Conservation (phyloP, 1,284 basidiomycete species). For the Porogramme epimiltina region DNA sequence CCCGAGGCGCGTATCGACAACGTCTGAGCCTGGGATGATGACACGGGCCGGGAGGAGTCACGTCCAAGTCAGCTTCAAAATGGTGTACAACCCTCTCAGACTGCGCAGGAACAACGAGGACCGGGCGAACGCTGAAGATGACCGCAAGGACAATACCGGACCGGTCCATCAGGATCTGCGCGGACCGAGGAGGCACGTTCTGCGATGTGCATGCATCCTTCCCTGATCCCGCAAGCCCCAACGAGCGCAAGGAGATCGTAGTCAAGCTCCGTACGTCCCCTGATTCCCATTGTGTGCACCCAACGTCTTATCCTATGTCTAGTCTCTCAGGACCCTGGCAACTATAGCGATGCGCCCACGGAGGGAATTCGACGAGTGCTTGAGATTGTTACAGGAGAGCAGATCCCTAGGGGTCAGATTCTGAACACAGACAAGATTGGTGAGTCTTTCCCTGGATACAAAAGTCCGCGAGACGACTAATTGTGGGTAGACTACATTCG, state of each 20-base stretch:
- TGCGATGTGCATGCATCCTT: constrained; percentile 84
- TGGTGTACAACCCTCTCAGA: no score
- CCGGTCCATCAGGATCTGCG: constrained; percentile 58
- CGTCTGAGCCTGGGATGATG: no score
- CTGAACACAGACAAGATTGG: constrained; percentile 86
- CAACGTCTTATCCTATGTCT: neutral
- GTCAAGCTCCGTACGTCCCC: constrained; percentile 73
- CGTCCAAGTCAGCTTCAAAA: no score
- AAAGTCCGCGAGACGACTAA: neutral
- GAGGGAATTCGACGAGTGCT: constrained; percentile 93
- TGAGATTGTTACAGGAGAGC: constrained; percentile 72
- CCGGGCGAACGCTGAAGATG: no score
- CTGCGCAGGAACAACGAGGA: neutral
- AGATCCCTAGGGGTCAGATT: constrained; percentile 65
- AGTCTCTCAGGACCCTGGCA: constrained; percentile 86
- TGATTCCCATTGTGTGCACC: neutral
- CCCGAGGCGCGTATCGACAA: no score
- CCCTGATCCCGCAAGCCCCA: constrained; percentile 63
- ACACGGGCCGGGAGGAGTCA: no score
- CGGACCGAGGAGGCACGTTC: constrained; percentile 75
- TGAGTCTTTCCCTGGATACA: constrained; percentile 26
- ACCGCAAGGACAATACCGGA: constrained; percentile 46
- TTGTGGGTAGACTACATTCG: constrained; percentile 87
- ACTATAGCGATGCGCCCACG: constrained; percentile 93
- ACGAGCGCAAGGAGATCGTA: constrained; percentile 70